Conservation (phyloP, 73 alveolate species). For the Tetrahymena malaccensis region DNA sequence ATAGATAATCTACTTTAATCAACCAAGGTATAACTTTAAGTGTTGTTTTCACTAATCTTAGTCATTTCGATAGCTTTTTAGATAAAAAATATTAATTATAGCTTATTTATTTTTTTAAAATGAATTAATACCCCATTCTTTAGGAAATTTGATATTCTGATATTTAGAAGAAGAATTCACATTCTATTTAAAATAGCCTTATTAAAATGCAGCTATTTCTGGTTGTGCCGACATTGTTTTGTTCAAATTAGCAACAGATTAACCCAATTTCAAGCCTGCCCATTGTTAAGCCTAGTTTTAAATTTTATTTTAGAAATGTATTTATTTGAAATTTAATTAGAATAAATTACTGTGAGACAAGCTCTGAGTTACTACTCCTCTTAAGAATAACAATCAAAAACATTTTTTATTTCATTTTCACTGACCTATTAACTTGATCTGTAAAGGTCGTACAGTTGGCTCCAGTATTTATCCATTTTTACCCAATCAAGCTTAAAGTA, state of each 20-base stretch:
- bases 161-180: background rate
- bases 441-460: background rate
- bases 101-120: too few species aligned
- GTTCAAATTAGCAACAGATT: background rate
- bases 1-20: background rate
- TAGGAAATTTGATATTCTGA: background rate
- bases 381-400: too few species aligned
- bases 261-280: background rate
- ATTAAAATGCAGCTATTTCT: background rate
- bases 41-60: too few species aligned
- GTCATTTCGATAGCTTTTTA: background rate
- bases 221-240: background rate
- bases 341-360: background rate
- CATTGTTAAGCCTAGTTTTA: background rate
- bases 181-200: background rate
- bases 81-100: background rate
- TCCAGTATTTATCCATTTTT: background rate
- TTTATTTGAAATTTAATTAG: background rate
- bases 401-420: too few species aligned
- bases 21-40: background rate
- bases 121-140: background rate
- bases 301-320: background rate
- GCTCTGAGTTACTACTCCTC: background rate
- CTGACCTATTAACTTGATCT: too few species aligned
- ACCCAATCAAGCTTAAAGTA: background rate